Evolutionary conservation across 352 stramenopile species (phyloP).

Genomic region (Phytophthora megakarya): DNA sequence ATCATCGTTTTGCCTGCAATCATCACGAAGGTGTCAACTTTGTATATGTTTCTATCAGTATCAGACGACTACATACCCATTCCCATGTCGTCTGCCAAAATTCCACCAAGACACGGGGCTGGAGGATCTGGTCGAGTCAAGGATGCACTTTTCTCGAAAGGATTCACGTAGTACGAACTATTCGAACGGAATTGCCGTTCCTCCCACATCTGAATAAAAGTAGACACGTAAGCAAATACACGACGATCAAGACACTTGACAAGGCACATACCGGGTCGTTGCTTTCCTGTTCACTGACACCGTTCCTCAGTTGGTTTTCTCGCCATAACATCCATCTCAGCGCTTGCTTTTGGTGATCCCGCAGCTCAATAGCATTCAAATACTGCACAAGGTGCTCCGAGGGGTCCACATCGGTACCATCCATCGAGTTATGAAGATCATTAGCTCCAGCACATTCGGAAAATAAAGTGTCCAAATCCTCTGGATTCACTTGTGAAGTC

Average conservation of each 20-base stretch:
- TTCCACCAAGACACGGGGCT: constrained; percentile 73
- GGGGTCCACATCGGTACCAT: constrained; percentile 26
- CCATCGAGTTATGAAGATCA: constrained; percentile 21
- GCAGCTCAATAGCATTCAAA: constrained; percentile 72
- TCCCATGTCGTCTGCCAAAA: constrained; percentile 92
- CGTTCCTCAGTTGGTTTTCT: constrained; percentile 49
- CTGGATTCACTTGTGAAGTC: constrained; percentile 32
- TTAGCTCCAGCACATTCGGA: constrained; percentile 56
- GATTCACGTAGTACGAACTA: constrained; percentile 79
- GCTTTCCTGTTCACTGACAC: constrained; percentile 32
- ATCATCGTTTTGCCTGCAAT: constrained; percentile 79
- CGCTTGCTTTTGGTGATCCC: constrained; percentile 83
- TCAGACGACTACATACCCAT: constrained; percentile 61
- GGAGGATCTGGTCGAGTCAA: constrained; percentile 59
- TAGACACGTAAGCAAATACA: constrained; percentile 2
- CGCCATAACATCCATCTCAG: constrained; percentile 89
- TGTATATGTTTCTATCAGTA: not conserved
- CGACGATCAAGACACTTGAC: too few species aligned
- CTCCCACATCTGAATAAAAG: constrained; percentile 67
- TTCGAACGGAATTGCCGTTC: constrained; percentile 53
- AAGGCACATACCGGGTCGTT: constrained; percentile 50
- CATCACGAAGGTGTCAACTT: constrained; percentile 6
- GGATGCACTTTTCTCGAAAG: constrained; percentile 80
- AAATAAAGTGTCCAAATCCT: constrained; percentile 70
- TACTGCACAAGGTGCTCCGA: constrained; percentile 47